phyloP scores from a whole-genome alignment of 2,329 filamentous ascomycete genomes.

The Botrytis cinerea region DNA sequence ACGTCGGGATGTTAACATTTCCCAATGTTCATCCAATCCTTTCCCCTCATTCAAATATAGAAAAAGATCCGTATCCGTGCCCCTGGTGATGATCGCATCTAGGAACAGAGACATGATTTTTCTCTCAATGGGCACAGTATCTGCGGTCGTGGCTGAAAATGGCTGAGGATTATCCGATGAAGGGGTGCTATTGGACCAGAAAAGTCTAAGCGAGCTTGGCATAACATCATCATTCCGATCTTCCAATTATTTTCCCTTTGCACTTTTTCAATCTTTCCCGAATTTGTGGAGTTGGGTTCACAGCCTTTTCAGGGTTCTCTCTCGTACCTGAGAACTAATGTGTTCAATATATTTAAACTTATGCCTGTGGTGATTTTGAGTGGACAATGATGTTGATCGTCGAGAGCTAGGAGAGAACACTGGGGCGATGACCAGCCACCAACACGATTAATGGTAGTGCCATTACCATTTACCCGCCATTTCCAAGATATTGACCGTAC shows the following conservation, averaged over 20 bases:
- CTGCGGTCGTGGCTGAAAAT: conserved; percentile 44
- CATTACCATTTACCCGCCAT: conserved; percentile 7
- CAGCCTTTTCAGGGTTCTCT: conserved; percentile 1
- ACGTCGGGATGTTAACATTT: neutral
- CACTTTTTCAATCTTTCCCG: neutral
- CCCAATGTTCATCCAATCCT: neutral
- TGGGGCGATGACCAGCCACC: conserved; percentile 17
- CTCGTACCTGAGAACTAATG: conserved; percentile 10
- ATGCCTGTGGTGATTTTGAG: neutral
- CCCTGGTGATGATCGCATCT: conserved; percentile 7
- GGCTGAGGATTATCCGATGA: conserved; percentile 56
- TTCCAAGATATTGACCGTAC: conserved; percentile 1
- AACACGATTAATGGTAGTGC: neutral
- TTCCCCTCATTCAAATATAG: conserved; percentile 1
- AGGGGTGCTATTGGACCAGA: conserved; percentile 39
- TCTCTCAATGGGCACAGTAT: conserved; percentile 44
- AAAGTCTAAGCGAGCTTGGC: conserved; percentile 20
- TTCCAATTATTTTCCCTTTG: conserved; percentile 3
- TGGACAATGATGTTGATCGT: neutral
- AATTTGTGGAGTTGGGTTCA: conserved; percentile 4
- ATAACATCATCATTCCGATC: conserved; percentile 20
- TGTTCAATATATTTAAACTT: neutral
- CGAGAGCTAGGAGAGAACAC: neutral
- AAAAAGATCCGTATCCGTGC: conserved; percentile 7
- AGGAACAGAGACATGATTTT: neutral